phyloP scores from a whole-genome alignment of 768 basidiomycete genomes.

The Lactifluus piperatus region DNA sequence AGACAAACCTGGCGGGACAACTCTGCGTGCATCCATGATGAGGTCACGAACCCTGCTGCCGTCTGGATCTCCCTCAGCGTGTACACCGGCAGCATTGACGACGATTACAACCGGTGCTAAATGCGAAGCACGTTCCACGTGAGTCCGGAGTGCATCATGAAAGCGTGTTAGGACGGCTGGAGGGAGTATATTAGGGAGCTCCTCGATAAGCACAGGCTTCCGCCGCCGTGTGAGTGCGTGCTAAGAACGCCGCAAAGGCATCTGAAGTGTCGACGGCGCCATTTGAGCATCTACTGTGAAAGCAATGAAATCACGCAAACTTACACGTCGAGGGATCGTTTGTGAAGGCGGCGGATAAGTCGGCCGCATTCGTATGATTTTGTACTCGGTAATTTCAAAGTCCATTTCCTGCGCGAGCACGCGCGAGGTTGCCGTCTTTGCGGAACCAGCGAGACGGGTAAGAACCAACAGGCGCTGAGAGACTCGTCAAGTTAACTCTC shows the following conservation, averaged over 20 bases:
- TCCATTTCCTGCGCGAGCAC: slow-evolving; percentile 66
- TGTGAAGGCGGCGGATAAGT: slow-evolving; percentile 38
- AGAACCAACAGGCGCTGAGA: slow-evolving; percentile 71
- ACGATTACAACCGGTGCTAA: slow-evolving; percentile 69
- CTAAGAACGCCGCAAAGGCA: slow-evolving; percentile 71
- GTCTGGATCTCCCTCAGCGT: slow-evolving; percentile 51
- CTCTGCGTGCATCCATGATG: slow-evolving; percentile 56
- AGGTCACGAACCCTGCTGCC: slow-evolving; percentile 44
- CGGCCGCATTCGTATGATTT: slow-evolving; percentile 46
- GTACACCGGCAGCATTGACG: slow-evolving; percentile 71
- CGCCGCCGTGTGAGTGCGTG: slow-evolving; percentile 42
- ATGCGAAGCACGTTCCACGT: slow-evolving; percentile 34
- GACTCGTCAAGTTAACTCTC: not conserved
- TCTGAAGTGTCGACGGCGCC: slow-evolving; percentile 23
- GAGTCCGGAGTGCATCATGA: slow-evolving; percentile 54
- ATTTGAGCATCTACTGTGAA: not conserved
- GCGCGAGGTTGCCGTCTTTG: slow-evolving; percentile 80
- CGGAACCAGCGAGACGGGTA: slow-evolving; percentile 84
- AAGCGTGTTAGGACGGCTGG: slow-evolving; percentile 57
- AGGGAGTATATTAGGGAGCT: slow-evolving; percentile 87
- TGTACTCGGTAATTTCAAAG: slow-evolving; percentile 72
- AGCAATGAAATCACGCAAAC: not conserved
- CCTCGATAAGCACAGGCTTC: slow-evolving; percentile 70
- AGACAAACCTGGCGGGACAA: slow-evolving; percentile 58
- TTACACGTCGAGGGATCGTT: slow-evolving; percentile 8